Conservation (phyloP, 2,329 filamentous ascomycete species). For the Monosporascus sp. region DNA sequence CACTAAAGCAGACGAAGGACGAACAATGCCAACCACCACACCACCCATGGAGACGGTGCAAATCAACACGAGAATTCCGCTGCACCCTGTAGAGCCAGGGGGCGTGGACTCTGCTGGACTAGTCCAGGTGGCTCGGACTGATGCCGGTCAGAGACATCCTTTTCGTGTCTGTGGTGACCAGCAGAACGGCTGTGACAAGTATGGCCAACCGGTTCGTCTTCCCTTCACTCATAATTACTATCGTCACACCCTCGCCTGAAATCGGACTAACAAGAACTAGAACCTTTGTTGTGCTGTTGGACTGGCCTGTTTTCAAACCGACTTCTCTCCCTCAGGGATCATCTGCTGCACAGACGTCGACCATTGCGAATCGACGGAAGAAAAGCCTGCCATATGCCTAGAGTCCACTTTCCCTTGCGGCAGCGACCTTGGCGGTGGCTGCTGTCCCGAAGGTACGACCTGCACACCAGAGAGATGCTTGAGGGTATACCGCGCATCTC, state of each 20-base stretch:
- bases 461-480: conserved; percentile 14
- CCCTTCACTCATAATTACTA: not conserved
- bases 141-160: not conserved
- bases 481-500: conserved; percentile 10
- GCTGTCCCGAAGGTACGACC: conserved; percentile 10
- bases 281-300: conserved; percentile 16
- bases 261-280: conserved; percentile 5
- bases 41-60: too few species aligned
- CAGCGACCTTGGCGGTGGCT: conserved; percentile 13
- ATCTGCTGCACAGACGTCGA: conserved; percentile 13
- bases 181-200: conserved; percentile 11
- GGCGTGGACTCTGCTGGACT: not conserved
- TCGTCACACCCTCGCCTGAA: not conserved
- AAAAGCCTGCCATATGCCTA: conserved; percentile 8
- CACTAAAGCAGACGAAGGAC: too few species aligned
- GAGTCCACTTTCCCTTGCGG: conserved; percentile 6
- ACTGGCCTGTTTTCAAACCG: conserved; percentile 11
- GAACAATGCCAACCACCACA: too few species aligned
- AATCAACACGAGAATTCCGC: too few species aligned
- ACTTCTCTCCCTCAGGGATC: conserved; percentile 15
- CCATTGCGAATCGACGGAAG: conserved; percentile 1
- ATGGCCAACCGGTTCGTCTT: conserved; percentile 8
- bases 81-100: not conserved
- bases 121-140: not conserved
- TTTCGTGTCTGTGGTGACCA: conserved; percentile 3